Conservation (phyloP, 73 alveolate species). For the Paramecium pentaurelia region DNA sequence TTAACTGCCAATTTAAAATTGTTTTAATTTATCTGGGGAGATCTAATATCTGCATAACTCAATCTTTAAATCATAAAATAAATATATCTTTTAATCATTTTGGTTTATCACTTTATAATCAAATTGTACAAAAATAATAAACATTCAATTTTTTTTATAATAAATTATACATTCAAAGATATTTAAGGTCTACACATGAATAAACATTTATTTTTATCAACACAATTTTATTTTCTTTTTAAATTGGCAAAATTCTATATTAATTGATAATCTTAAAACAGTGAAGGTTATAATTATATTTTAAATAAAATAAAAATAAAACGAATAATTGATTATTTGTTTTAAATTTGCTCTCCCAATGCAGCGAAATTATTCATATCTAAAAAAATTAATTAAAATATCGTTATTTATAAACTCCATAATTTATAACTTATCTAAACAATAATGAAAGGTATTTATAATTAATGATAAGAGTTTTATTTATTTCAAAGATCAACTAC, state of each 20-base stretch:
- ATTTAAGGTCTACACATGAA: not conserved
- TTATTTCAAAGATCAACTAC: no score
- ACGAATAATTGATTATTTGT: not conserved
- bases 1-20: not conserved
- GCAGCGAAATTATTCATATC: no score
- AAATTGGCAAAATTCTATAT: not conserved
- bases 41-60: not conserved
- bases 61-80: not conserved
- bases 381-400: no score
- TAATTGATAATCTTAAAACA: not conserved
- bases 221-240: not conserved
- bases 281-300: not conserved
- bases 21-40: not conserved
- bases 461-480: no score
- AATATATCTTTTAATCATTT: not conserved
- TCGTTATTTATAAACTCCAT: no score
- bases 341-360: not conserved
- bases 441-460: no score
- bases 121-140: not conserved
- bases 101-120: not conserved
- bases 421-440: no score
- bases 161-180: not conserved
- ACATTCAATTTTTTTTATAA: not conserved
- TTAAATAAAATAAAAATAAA: no score
- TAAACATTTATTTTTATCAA: not conserved